These are phyloP conservation scores for Lactarius quietus DNA, from an alignment of 768 basidiomycete species.

Conservation along the genomic window DNA sequence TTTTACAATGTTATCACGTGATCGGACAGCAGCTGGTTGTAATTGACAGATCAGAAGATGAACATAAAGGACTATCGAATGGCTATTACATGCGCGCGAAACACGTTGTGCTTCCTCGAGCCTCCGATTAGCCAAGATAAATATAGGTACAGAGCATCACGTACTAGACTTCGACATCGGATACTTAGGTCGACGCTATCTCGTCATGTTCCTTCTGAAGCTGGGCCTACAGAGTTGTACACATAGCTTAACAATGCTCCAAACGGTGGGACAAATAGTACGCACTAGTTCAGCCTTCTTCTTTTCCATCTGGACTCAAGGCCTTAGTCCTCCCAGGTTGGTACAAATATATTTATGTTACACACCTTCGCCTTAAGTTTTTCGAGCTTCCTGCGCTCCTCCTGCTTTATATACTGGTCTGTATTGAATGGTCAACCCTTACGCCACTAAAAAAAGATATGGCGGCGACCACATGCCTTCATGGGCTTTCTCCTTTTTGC, in stretches of 20 bases:
- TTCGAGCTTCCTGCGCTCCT: slow-evolving; percentile 53
- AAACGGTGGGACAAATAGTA: neutral
- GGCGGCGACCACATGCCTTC: slow-evolving; percentile 44
- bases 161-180: neutral
- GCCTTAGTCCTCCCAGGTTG: neutral
- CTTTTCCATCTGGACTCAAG: slow-evolving; percentile 29
- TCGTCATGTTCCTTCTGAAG: slow-evolving; percentile 33
- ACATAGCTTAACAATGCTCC: neutral
- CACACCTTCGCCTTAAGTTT: slow-evolving; percentile 58
- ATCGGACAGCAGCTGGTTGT: neutral
- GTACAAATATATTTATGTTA: neutral
- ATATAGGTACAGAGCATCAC: neutral
- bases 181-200: slow-evolving; percentile 1
- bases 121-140: neutral
- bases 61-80: neutral
- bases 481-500: slow-evolving; percentile 71
- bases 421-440: slow-evolving; percentile 19
- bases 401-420: slow-evolving; percentile 64
- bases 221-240: slow-evolving; percentile 28
- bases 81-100: neutral
- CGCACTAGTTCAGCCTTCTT: slow-evolving; percentile 36
- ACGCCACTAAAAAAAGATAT: neutral
- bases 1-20: neutral
- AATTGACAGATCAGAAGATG: neutral
- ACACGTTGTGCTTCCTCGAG: neutral